Evolutionary conservation across 1,284 basidiomycete genomes (phyloP).

Genomic region (Ganoderma multipileum): DNA sequence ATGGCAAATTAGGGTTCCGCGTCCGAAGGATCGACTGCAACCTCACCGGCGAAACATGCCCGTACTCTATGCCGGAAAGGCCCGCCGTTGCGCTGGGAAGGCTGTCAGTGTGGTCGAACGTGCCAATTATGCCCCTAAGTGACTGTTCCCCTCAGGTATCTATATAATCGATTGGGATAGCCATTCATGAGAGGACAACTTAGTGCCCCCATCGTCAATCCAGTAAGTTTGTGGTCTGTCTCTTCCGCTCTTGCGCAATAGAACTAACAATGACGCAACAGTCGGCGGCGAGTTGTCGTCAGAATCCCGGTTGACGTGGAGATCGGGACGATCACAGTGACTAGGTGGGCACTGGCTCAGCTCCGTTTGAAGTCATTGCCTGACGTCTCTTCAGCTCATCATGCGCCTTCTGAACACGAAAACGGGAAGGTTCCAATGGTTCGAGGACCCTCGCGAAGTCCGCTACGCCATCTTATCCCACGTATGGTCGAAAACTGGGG

Average conservation of each 20-base stretch:
- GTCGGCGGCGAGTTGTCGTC: too few species aligned
- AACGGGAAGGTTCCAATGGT: slow-evolving; percentile 3
- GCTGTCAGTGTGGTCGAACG: background rate
- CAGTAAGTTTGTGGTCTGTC: background rate
- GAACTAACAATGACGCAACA: too few species aligned
- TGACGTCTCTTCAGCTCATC: background rate
- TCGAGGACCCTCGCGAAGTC: slow-evolving; percentile 8
- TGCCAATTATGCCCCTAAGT: background rate
- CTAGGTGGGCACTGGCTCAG: background rate
- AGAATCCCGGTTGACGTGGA: too few species aligned
- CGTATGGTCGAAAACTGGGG: slow-evolving; percentile 4
- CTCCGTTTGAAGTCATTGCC: background rate
- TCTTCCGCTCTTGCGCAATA: too few species aligned
- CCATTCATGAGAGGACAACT: background rate
- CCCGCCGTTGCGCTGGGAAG: too few species aligned
- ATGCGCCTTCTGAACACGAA: slow-evolving; percentile 15
- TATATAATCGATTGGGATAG: background rate
- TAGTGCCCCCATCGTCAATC: background rate
- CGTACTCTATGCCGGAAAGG: too few species aligned
- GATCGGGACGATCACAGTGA: too few species aligned
- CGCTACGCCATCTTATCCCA: slow-evolving; percentile 19
- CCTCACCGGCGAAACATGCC: too few species aligned
- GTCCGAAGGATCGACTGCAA: too few species aligned
- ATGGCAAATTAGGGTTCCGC: too few species aligned
- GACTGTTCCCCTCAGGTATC: background rate